These are phyloP conservation scores for Zizania latifolia DNA, from an alignment of 176 grass and related monocot species.

Conservation along the genomic window DNA sequence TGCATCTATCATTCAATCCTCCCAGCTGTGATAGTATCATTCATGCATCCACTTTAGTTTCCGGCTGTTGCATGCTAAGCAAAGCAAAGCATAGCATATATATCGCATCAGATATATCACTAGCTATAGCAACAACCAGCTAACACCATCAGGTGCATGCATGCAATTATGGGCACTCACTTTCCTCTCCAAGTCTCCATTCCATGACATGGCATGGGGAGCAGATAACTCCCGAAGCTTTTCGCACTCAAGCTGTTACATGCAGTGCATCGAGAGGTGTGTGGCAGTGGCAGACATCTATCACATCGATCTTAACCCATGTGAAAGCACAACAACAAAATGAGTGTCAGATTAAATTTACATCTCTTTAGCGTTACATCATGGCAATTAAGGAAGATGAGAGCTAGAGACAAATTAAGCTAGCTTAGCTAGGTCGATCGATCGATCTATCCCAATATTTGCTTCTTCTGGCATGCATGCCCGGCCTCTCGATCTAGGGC, in stretches of 20 bases:
- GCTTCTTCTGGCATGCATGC: slow-evolving; percentile 33
- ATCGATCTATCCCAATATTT: too few species aligned
- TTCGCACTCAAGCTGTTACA: slow-evolving; percentile 8
- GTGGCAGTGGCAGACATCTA: slow-evolving; percentile 13
- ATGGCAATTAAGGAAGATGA: too few species aligned
- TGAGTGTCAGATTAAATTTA: slow-evolving; percentile 11
- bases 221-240: slow-evolving; percentile 39
- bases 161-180: slow-evolving; percentile 40
- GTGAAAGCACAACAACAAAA: slow-evolving; percentile 34
- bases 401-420: not conserved
- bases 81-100: slow-evolving; percentile 6
- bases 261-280: slow-evolving; percentile 51
- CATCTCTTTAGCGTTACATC: not conserved
- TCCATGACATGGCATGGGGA: slow-evolving; percentile 26
- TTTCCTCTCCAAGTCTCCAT: not conserved
- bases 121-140: too few species aligned
- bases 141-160: too few species aligned
- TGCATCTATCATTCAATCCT: not conserved
- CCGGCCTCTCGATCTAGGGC: slow-evolving; percentile 18
- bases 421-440: not conserved
- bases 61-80: not conserved
- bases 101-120: slow-evolving; percentile 13
- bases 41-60: slow-evolving; percentile 18
- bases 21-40: not conserved
- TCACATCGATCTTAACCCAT: slow-evolving; percentile 43